Evolutionary conservation across 345 rosid genomes (phyloP).

Genomic region (Carallia pectinifolia): DNA sequence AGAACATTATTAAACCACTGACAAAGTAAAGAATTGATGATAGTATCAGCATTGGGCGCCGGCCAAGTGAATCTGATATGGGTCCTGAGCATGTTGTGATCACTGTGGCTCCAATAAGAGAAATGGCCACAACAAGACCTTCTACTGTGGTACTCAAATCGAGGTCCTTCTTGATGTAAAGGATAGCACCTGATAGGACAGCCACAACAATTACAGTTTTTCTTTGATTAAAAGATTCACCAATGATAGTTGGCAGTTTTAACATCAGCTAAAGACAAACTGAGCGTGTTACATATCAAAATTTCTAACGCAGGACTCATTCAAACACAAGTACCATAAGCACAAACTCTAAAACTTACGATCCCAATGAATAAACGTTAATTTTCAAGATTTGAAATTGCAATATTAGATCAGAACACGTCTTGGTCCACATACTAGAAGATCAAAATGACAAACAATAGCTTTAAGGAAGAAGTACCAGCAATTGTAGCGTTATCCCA

Average conservation of each 20-base stretch:
- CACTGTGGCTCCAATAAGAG: slow-evolving; percentile 84
- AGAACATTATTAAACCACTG: slow-evolving; percentile 80
- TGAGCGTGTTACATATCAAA: background rate
- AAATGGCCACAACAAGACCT: slow-evolving; percentile 95
- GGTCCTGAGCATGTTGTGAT: slow-evolving; percentile 96
- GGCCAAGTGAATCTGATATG: slow-evolving; percentile 88
- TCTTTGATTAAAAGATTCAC: slow-evolving; percentile 8
- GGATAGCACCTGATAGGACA: slow-evolving; percentile 63
- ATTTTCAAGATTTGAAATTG: background rate
- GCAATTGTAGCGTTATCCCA: slow-evolving; percentile 99
- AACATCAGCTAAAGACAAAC: background rate
- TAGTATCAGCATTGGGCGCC: slow-evolving; percentile 89
- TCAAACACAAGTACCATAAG: background rate
- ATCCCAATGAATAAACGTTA: background rate
- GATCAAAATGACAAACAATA: slow-evolving; percentile 9
- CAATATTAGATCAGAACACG: background rate
- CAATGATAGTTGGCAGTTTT: background rate
- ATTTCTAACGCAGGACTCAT: background rate
- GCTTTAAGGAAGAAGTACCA: slow-evolving; percentile 41
- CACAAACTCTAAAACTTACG: background rate
- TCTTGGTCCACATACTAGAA: background rate
- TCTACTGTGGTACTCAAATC: slow-evolving; percentile 58
- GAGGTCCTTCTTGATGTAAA: slow-evolving; percentile 79
- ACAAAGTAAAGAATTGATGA: slow-evolving; percentile 75
- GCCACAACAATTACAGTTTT: slow-evolving; percentile 7